Evolutionary conservation across 768 basidiomycete genomes (phyloP).

Genomic region (Lactarius trivialis): DNA sequence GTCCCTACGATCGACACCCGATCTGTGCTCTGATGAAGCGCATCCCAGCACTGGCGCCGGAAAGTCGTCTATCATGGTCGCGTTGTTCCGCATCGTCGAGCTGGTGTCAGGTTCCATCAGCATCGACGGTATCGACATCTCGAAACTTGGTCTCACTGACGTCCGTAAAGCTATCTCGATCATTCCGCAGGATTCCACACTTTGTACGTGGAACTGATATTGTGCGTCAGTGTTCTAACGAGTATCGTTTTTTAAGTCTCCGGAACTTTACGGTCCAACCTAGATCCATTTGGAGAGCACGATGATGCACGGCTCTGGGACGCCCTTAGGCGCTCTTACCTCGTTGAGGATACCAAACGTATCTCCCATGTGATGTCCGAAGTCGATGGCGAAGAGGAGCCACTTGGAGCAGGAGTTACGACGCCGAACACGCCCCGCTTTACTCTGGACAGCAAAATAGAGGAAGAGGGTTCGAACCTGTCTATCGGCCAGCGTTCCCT

Average conservation of each 20-base stretch:
- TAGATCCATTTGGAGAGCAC: slow-evolving; percentile 81
- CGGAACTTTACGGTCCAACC: slow-evolving; percentile 77
- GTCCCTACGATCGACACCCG: slow-evolving; percentile 20
- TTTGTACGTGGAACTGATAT: slow-evolving; percentile 37
- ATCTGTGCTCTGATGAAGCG: slow-evolving; percentile 1
- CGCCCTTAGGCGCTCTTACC: slow-evolving; percentile 76
- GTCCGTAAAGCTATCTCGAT: slow-evolving; percentile 64
- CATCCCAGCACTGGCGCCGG: slow-evolving; percentile 64
- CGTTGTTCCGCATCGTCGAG: slow-evolving; percentile 82
- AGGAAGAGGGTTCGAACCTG: slow-evolving; percentile 81
- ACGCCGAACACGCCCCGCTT: slow-evolving; percentile 41
- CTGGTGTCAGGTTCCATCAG: slow-evolving; percentile 63
- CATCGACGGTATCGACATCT: slow-evolving; percentile 82
- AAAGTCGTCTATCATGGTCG: slow-evolving; percentile 86
- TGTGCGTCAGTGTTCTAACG: slow-evolving; percentile 26
- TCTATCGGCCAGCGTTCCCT: slow-evolving; percentile 78
- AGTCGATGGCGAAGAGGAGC: slow-evolving; percentile 34
- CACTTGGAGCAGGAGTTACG: slow-evolving; percentile 28
- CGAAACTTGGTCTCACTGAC: slow-evolving; percentile 70
- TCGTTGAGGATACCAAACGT: slow-evolving; percentile 50
- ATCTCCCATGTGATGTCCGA: slow-evolving; percentile 26
- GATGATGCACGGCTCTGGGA: slow-evolving; percentile 84
- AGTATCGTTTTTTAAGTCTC: slow-evolving; percentile 44
- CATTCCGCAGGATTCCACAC: slow-evolving; percentile 73
- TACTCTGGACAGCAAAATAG: slow-evolving; percentile 74